phyloP scores from a whole-genome alignment of 345 rosid genomes.

The Eucalyptus paniculata region DNA sequence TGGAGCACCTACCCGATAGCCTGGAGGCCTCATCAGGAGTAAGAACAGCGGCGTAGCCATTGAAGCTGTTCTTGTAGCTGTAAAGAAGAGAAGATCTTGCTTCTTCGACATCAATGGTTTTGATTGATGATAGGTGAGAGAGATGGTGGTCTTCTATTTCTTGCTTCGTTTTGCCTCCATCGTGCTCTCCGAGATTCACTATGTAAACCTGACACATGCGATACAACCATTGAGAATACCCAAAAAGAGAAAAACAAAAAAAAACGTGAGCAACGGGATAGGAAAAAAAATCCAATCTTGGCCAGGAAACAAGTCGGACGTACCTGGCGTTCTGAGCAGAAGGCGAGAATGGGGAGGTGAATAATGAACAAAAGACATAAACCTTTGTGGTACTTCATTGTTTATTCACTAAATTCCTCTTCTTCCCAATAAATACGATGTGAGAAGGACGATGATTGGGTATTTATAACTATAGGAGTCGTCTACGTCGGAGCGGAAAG shows the following conservation, averaged over 20 bases:
- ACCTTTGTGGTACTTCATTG: neutral
- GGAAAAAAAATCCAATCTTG: neutral
- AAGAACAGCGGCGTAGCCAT: conserved; percentile 70
- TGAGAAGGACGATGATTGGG: neutral
- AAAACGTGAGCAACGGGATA: neutral
- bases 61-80: conserved; percentile 86
- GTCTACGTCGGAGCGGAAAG: neutral
- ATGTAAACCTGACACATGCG: conserved; percentile 38
- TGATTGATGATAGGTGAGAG: conserved; percentile 51
- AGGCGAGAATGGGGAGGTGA: neutral
- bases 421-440: neutral
- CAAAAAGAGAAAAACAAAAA: too few species aligned
- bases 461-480: neutral
- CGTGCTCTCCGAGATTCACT: conserved; percentile 52
- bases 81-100: conserved; percentile 61
- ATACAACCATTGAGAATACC: neutral
- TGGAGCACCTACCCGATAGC: conserved; percentile 26
- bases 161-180: conserved; percentile 33
- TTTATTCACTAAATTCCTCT: neutral
- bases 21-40: conserved; percentile 55
- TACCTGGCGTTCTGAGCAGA: neutral
- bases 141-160: conserved; percentile 56
- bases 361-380: neutral
- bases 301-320: too few species aligned
- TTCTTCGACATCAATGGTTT: conserved; percentile 41